These are phyloP conservation scores for Malassezia cuniculi DNA, from an alignment of 1,284 basidiomycete genomes.

Conservation along the genomic window DNA sequence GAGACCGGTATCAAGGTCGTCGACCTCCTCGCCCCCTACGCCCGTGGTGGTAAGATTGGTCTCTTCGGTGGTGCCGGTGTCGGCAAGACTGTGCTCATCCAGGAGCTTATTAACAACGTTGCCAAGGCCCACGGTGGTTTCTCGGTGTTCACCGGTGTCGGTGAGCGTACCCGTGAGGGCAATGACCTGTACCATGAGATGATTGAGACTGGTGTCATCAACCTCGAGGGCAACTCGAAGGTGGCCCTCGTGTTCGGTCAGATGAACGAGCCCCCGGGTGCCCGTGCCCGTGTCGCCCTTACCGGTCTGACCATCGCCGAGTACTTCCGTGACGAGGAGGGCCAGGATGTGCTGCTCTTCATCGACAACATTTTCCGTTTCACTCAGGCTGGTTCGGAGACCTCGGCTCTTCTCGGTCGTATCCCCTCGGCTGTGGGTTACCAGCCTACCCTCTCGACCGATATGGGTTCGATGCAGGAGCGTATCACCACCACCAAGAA, in stretches of 20 bases:
- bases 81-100: constrained; percentile 97
- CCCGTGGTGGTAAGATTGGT: constrained; percentile 99
- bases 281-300: constrained; percentile 97
- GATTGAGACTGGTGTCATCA: constrained; percentile 99
- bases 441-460: constrained; percentile 96
- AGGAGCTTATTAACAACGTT: constrained; percentile 99
- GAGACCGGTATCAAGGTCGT: constrained; percentile 99
- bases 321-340: constrained; percentile 99
- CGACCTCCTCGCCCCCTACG: constrained; percentile 95
- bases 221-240: constrained; percentile 87
- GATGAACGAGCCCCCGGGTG: constrained; percentile 99
- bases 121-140: constrained; percentile 99
- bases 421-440: constrained; percentile 99
- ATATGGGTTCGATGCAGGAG: constrained; percentile 99
- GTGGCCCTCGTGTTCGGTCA: constrained; percentile 99
- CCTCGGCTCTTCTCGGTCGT: constrained; percentile 98
- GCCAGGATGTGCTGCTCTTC: constrained; percentile 98
- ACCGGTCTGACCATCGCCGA: constrained; percentile 98
- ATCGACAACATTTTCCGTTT: constrained; percentile 93
- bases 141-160: constrained; percentile 99
- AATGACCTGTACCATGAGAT: constrained; percentile 99
- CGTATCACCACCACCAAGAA: constrained; percentile 99
- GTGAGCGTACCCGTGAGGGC: constrained; percentile 99
- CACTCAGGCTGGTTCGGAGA: constrained; percentile 98
- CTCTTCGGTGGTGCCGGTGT: constrained; percentile 99